Evolutionary conservation across 106 monocot species (phyloP).

Genomic region (Platanthera zijinensis): DNA sequence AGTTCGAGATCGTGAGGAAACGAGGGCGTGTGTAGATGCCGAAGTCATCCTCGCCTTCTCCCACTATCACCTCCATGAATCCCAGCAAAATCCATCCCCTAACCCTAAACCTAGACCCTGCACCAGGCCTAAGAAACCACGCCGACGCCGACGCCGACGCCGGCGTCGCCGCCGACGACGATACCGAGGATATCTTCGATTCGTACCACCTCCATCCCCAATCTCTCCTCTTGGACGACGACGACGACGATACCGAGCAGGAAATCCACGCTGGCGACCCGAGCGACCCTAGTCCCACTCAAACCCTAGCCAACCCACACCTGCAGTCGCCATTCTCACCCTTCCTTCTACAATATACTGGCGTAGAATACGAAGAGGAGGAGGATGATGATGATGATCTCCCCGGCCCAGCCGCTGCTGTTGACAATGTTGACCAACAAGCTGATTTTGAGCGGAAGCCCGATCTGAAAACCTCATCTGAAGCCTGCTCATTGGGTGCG

Average conservation of each 20-base stretch:
- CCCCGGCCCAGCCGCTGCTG: neutral
- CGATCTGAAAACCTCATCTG: conserved; percentile 7
- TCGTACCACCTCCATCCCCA: conserved; percentile 27
- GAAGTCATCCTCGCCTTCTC: conserved; percentile 49
- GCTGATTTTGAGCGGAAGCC: conserved; percentile 10
- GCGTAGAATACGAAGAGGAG: conserved; percentile 18
- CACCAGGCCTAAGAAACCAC: conserved; percentile 16
- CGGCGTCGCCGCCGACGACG: conserved; percentile 10
- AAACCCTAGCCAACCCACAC: conserved; percentile 11
- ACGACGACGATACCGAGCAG: conserved; percentile 28
- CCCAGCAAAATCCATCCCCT: conserved; percentile 24
- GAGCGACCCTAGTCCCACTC: neutral
- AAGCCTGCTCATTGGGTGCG: conserved; percentile 5
- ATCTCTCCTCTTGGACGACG: conserved; percentile 38
- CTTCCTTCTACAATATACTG: conserved; percentile 17
- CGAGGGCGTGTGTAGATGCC: conserved; percentile 32
- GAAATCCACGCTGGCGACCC: neutral
- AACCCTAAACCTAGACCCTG: conserved; percentile 10
- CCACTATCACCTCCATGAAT: conserved; percentile 52
- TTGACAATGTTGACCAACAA: conserved; percentile 4
- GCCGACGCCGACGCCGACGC: neutral
- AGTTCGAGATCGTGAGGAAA: neutral
- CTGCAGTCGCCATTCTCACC: conserved; percentile 18
- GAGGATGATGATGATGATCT: conserved; percentile 26
- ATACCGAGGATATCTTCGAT: conserved; percentile 25